Conservation (phyloP, 1,284 basidiomycete species). For the Leccinum griseonigrum region DNA sequence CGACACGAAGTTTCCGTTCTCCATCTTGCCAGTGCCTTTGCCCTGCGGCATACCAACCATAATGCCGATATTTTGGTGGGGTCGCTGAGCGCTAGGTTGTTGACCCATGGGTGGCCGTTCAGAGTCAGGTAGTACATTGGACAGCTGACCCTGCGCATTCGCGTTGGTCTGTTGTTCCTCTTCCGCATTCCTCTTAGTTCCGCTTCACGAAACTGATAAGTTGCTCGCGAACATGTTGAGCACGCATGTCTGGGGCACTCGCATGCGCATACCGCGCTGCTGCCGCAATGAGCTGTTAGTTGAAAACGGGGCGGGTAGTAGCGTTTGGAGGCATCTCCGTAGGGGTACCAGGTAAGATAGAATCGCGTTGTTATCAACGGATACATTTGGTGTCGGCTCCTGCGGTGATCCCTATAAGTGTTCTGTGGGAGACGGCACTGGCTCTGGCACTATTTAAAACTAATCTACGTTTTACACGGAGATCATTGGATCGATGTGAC, state of each 20-base stretch:
- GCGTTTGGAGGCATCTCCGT: constrained; percentile 23
- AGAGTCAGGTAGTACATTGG: constrained; percentile 13
- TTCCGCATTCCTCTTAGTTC: constrained; percentile 31
- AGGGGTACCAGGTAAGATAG: constrained; percentile 12
- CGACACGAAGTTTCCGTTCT: constrained; percentile 13
- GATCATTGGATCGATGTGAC: neutral
- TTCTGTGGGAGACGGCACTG: no score
- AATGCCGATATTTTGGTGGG: constrained; percentile 14
- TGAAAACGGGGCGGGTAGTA: constrained; percentile 9
- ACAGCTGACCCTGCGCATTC: constrained; percentile 15
- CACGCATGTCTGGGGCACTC: constrained; percentile 50
- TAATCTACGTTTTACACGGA: neutral
- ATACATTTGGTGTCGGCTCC: constrained; percentile 16
- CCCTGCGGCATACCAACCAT: constrained; percentile 5
- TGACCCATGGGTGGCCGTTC: constrained; percentile 20
- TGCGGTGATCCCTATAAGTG: constrained; percentile 12
- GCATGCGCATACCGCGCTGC: constrained; percentile 40
- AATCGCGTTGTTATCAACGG: constrained; percentile 14
- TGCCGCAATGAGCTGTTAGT: constrained; percentile 21
- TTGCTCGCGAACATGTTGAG: constrained; percentile 46
- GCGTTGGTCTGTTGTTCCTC: constrained; percentile 24
- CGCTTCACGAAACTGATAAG: constrained; percentile 58
- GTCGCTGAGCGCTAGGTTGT: constrained; percentile 20
- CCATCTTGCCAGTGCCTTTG: constrained; percentile 21
- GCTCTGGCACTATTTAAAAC: neutral